These are phyloP conservation scores for Pharnaceum exiguum DNA, from an alignment of 148 eudicot species.

Conservation along the genomic window DNA sequence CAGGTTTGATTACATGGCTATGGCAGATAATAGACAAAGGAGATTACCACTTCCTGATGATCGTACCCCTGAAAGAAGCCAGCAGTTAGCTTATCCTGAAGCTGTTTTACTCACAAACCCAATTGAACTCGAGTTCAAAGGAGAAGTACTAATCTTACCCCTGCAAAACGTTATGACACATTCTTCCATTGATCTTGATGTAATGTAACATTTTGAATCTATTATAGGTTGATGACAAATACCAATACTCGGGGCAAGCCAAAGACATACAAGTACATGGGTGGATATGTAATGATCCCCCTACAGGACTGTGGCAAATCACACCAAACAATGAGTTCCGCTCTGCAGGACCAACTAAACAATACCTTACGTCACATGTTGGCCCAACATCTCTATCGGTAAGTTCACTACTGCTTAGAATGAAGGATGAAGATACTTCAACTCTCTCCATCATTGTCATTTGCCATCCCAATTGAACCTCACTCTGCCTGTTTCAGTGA, in stretches of 20 bases:
- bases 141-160: constrained; percentile 46
- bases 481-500: too few species aligned
- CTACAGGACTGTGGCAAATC: constrained; percentile 89
- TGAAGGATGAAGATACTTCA: background rate
- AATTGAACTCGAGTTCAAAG: constrained; percentile 69
- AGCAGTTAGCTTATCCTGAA: constrained; percentile 71
- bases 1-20: constrained; percentile 84
- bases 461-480: too few species aligned
- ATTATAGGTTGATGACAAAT: constrained; percentile 90
- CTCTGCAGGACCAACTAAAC: constrained; percentile 79
- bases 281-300: constrained; percentile 71
- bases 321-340: constrained; percentile 75
- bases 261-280: constrained; percentile 84
- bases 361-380: constrained; percentile 79
- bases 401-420: background rate
- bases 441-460: too few species aligned
- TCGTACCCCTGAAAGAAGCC: constrained; percentile 49
- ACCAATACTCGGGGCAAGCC: constrained; percentile 63
- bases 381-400: constrained; percentile 78
- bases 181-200: too few species aligned
- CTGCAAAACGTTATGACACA: background rate
- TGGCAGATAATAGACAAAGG: constrained; percentile 77
- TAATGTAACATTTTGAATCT: too few species aligned
- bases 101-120: constrained; percentile 76
- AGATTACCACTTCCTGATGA: constrained; percentile 73